Percentiles rank a stretch among this genome's conserved stretches.
phyloP scores from a whole-genome alignment of 2,329 filamentous ascomycete species.

The Fusarium sp. region DNA sequence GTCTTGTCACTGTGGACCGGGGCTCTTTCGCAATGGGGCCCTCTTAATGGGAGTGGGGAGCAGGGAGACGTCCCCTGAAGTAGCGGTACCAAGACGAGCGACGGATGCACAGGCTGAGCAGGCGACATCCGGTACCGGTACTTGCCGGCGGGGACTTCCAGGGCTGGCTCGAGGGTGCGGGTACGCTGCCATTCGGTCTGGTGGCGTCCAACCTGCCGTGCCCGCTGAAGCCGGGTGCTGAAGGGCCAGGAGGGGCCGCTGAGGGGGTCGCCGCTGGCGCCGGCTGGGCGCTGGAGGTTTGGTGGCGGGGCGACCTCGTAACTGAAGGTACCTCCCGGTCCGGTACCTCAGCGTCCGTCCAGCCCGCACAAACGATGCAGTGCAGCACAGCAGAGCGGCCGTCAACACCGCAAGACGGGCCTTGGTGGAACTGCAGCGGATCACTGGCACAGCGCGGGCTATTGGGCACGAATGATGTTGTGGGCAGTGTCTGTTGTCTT shows the following conservation, averaged over 20 bases:
- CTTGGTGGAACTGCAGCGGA: conserved; percentile 22
- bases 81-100: conserved; percentile 23
- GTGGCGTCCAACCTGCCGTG: conserved; percentile 29
- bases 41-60: conserved; percentile 28
- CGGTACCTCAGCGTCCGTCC: neutral
- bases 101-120: conserved; percentile 2
- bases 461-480: neutral
- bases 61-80: conserved; percentile 20
- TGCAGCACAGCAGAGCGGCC: conserved; percentile 5
- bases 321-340: conserved; percentile 17
- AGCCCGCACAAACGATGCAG: neutral
- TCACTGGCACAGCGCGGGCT: conserved; percentile 3
- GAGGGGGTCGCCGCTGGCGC: conserved; percentile 19
- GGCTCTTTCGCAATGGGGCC: conserved; percentile 6
- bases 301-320: conserved; percentile 38
- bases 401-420: conserved; percentile 26
- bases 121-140: conserved; percentile 23
- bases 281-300: conserved; percentile 25
- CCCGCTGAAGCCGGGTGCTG: conserved; percentile 22
- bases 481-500: neutral
- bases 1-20: conserved; percentile 27
- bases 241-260: conserved; percentile 25
- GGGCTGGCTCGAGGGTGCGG: conserved; percentile 18
- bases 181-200: conserved; percentile 25
- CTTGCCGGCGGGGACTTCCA: conserved; percentile 19